Percentiles rank a stretch among this genome's conserved stretches.
These are phyloP conservation scores for Protoeuglena noctilucae DNA, from an alignment of 139 green algal genomes.

Conservation along the genomic window DNA sequence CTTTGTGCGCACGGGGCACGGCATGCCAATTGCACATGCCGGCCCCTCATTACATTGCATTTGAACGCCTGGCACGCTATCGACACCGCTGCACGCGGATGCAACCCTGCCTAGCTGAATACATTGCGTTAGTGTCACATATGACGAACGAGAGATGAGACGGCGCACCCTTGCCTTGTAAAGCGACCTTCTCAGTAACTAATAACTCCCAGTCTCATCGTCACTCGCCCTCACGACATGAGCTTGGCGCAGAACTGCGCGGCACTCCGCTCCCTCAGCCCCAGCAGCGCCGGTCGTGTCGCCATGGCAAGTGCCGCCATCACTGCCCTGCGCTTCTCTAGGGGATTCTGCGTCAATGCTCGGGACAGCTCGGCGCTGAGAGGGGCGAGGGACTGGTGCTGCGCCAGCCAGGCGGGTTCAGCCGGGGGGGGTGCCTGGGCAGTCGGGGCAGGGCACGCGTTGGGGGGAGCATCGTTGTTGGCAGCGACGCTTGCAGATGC, in stretches of 20 bases:
- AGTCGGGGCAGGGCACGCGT: not conserved
- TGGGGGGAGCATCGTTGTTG: not conserved
- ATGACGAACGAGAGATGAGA: too few species aligned
- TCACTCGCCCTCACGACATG: conserved; percentile 30
- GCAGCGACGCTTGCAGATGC: not conserved
- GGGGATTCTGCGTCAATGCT: conserved; percentile 34
- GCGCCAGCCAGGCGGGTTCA: conserved; percentile 22
- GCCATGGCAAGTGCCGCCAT: conserved; percentile 30
- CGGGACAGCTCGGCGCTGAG: conserved; percentile 28
- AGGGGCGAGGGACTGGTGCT: conserved; percentile 11
- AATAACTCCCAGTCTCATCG: too few species aligned
- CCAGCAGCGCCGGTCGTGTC: conserved; percentile 33
- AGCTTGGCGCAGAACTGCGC: conserved; percentile 29
- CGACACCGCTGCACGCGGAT: too few species aligned
- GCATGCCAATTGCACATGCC: too few species aligned
- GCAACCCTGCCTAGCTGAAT: too few species aligned
- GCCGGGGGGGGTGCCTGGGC: conserved; percentile 8
- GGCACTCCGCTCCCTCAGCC: conserved; percentile 25
- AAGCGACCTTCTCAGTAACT: too few species aligned
- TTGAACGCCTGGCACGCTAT: too few species aligned
- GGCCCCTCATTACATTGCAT: too few species aligned
- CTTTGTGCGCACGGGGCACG: too few species aligned
- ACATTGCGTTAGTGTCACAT: too few species aligned
- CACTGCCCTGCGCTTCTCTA: conserved; percentile 33
- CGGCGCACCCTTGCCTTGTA: too few species aligned